Evolutionary conservation across 148 eudicot genomes (phyloP), one percentile per base, ranked within the genome.

Genomic region (Suaeda aralocaspica): DNA sequence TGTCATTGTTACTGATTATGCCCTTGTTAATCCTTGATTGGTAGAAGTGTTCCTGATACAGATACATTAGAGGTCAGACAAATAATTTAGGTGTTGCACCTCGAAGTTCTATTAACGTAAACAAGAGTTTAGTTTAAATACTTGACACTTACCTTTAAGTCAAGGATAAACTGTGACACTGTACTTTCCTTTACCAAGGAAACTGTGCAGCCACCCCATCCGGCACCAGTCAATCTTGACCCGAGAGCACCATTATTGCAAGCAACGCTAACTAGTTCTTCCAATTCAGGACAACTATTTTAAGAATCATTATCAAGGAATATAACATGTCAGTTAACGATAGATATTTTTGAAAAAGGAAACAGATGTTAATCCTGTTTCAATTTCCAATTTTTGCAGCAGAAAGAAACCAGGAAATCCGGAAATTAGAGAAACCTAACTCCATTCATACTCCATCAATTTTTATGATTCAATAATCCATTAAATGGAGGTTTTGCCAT

Each of bases 121-220:
- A 19, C 29, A 24, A 29, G 10, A 3, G 67, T 14, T 9, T 52
- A 36, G 41, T 36, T 36, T 36, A 36, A n/a, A 36, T 4, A 36
- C 5, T 36, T 36, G 8, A 28, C 59, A 72, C 78, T 58, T 63
- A 90, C 98, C 92, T 91, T 94, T 69, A 91, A 75, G 71, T 94
- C 86, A 53, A 91, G 92, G 67, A 94, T 94, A 58, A 94, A 94
- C 36, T 91, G 88, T 16, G 96, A 96, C 52, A 94, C 98, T 29
- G 67, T 72, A 31, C 78, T 87, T 77, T 94, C 97, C 79, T 84
- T 89, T 22, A 93, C 98, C 72, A 93, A 81, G 62, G 96, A 86
- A 67, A 93, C 98, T 6, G 87, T 87, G 76, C 97, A 93, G 55
- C 98, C 98, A 68, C 98, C 98, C 98, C 98, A 93, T 77, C 98